Evolutionary conservation across 2,329 filamentous ascomycete genomes (phyloP).

Genomic region (Pseudogymnoascus sp.): DNA sequence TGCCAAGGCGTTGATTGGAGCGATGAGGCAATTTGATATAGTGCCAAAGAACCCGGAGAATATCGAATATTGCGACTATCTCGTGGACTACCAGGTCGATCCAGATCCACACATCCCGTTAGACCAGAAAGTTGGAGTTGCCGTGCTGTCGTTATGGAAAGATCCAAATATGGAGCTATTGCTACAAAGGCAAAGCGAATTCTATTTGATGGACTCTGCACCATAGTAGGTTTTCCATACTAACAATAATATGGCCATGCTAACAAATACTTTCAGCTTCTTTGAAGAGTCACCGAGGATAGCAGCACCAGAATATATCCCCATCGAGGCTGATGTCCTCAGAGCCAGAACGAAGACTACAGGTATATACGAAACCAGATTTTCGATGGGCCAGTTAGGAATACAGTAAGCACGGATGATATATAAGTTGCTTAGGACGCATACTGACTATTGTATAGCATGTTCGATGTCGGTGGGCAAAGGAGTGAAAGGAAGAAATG

Average conservation of each 20-base stretch:
- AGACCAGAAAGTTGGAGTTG: slow-evolving; percentile 71
- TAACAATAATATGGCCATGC: neutral
- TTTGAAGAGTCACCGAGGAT: slow-evolving; percentile 90
- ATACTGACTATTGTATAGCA: slow-evolving; percentile 49
- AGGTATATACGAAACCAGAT: slow-evolving; percentile 97
- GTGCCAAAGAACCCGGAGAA: slow-evolving; percentile 66
- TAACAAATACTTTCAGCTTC: slow-evolving; percentile 58
- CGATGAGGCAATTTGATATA: slow-evolving; percentile 87
- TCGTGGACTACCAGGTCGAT: slow-evolving; percentile 83
- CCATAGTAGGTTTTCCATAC: slow-evolving; percentile 63
- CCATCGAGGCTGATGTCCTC: slow-evolving; percentile 89
- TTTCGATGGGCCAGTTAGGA: slow-evolving; percentile 96
- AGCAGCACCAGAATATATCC: slow-evolving; percentile 75
- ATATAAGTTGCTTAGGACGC: neutral
- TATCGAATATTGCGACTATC: slow-evolving; percentile 66
- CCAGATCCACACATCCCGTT: slow-evolving; percentile 82
- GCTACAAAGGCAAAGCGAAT: slow-evolving; percentile 92
- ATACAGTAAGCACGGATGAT: slow-evolving; percentile 71
- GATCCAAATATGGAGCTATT: slow-evolving; percentile 76
- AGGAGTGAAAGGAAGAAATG: slow-evolving; percentile 98
- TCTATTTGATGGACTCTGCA: slow-evolving; percentile 98
- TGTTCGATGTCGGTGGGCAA: slow-evolving; percentile 98
- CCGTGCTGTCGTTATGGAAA: slow-evolving; percentile 81
- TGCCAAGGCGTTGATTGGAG: slow-evolving; percentile 83
- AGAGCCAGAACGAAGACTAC: slow-evolving; percentile 96